Base-by-base conservation (phyloP, 148 eudicot genomes). In the Diospyros lotus region DNA sequence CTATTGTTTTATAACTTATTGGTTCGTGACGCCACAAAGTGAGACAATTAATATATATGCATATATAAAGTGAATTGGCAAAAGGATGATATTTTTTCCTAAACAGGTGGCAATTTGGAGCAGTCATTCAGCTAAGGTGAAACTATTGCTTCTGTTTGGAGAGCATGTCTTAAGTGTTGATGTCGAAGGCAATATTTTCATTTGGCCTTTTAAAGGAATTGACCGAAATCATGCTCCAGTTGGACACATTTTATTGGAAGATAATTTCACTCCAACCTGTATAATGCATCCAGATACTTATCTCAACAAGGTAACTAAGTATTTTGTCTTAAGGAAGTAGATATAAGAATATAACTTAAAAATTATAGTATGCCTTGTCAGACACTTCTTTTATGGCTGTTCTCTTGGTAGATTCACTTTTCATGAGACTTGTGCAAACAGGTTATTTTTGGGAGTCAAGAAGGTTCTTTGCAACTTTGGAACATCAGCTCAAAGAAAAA, bases 221-320 rank as follows among this genome's bases (percentile, higher is more conserved):
- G 86, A 90, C 11, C 80, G 88, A 60, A 84, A 87, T 84, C 73
- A 71, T 64, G 82, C 88, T 74, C 99, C 99, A 52, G 58, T 86
- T 74, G 90, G 91, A 68, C 95, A 89, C 73, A 86, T 96, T 46
- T 74, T 82, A 66, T 79, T 91, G 58, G 93, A 82, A 74, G 86
- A 83, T 54, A 82, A 82, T 45, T 87, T 91, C 81, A 84, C 76
- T 62, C 93, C 98, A 55, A 88, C 87, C 44, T 96, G 97, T 84
- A 87, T 96, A 68, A 88, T 88, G 88, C 99, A 96, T 83, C 98
- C 99, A 12, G 99, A 96, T 82, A 96, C 99, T 41, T 96, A 96
- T 79, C 71, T 96, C 74, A 93, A 96, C 80, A 96, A 96, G 98
- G 99, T 93, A 72, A 79, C n/a, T 68, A 15, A 43, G 28, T 18